Evolutionary conservation across 108 stramenopile genomes (phyloP).

Genomic region (Cyclotella cryptica): DNA sequence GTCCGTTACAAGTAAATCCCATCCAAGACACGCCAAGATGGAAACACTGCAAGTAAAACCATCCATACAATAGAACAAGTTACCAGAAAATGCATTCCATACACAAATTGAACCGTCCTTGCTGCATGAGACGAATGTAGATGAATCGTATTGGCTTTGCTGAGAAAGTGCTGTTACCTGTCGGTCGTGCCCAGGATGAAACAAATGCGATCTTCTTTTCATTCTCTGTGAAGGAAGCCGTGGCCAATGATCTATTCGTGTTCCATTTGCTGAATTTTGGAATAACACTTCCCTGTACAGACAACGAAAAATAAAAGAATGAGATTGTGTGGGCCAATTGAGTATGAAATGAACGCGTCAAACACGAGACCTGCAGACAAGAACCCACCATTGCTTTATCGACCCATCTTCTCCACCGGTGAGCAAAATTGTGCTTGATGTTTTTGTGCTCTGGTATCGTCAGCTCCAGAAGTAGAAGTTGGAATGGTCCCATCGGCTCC

Average conservation of each 20-base stretch:
- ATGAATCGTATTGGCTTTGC: slow-evolving; percentile 39
- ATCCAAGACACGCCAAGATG: slow-evolving; percentile 59
- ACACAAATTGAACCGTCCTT: slow-evolving; percentile 62
- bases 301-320: not conserved
- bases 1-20: slow-evolving; percentile 65
- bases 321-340: not conserved
- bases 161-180: slow-evolving; percentile 55
- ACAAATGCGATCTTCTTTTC: slow-evolving; percentile 65
- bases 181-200: slow-evolving; percentile 53
- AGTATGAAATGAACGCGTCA: not conserved
- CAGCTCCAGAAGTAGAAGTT: slow-evolving; percentile 16
- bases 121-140: slow-evolving; percentile 58
- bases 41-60: slow-evolving; percentile 58
- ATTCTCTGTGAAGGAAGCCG: slow-evolving; percentile 63
- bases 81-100: slow-evolving; percentile 58
- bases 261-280: slow-evolving; percentile 32
- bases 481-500: slow-evolving; percentile 57
- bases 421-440: slow-evolving; percentile 47
- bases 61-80: slow-evolving; percentile 68
- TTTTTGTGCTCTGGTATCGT: slow-evolving; percentile 12
- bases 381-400: slow-evolving; percentile 67
- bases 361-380: not conserved
- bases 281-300: slow-evolving; percentile 44
- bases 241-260: slow-evolving; percentile 70
- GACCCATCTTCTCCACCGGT: slow-evolving; percentile 68